These are phyloP conservation scores for Castanea sativa DNA, from an alignment of 306 rosid genomes.

Conservation along the genomic window DNA sequence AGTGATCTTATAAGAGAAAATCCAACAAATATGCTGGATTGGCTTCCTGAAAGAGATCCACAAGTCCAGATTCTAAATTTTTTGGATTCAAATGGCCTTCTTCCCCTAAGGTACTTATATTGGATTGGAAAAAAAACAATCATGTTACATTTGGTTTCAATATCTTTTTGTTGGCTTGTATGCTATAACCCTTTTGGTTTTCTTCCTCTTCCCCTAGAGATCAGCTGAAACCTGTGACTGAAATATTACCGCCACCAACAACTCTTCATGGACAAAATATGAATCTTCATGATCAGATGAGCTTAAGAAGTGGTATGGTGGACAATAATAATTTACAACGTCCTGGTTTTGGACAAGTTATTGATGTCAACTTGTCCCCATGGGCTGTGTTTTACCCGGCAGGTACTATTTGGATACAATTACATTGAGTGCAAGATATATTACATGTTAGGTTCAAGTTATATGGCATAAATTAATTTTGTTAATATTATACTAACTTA, in stretches of 20 bases:
- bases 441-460: too few relatives aligned
- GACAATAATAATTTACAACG: background rate
- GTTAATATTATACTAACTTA: too few relatives aligned
- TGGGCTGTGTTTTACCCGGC: conserved; percentile 38
- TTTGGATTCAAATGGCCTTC: conserved; percentile 33
- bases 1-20: conserved; percentile 24
- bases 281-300: conserved; percentile 23
- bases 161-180: background rate
- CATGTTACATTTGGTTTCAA: background rate
- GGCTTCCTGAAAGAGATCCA: conserved; percentile 44
- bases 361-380: conserved; percentile 23
- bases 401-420: conserved; percentile 22
- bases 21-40: conserved; percentile 30
- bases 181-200: background rate
- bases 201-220: conserved; percentile 16
- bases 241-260: conserved; percentile 29
- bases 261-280: conserved; percentile 19
- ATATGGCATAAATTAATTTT: background rate
- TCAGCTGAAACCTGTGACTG: conserved; percentile 26
- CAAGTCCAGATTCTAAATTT: conserved; percentile 39
- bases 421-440: too few relatives aligned
- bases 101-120: conserved; percentile 35
- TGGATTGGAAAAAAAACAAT: background rate
- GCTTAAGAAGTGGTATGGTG: conserved; percentile 10
- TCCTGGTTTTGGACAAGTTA: conserved; percentile 33